A percentile compares a stretch with the other conserved stretches of the same genome.
These are phyloP conservation scores for Chalaropsis thielavioides DNA, from an alignment of 2,329 filamentous ascomycete species.

Conservation along the genomic window DNA sequence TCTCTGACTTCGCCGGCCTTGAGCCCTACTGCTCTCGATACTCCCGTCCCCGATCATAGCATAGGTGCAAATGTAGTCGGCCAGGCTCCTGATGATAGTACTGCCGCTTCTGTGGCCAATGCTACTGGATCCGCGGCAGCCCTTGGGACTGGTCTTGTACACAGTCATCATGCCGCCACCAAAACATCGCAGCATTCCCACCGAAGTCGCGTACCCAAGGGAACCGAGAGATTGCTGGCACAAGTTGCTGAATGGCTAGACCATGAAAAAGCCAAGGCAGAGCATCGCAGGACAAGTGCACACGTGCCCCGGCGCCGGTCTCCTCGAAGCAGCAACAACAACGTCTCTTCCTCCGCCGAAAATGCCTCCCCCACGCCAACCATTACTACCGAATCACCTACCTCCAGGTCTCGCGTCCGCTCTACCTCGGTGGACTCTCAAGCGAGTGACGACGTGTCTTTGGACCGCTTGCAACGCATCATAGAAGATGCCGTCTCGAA, in stretches of 20 bases:
- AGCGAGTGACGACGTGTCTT: constrained; percentile 49
- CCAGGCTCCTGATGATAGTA: constrained; percentile 22
- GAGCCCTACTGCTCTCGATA: constrained; percentile 3
- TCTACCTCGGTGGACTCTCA: constrained; percentile 49
- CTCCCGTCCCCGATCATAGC: constrained; percentile 4
- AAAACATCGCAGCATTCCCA: constrained; percentile 16
- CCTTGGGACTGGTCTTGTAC: background rate
- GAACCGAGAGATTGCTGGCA: constrained; percentile 45
- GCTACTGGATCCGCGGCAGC: background rate
- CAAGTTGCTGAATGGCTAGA: constrained; percentile 77
- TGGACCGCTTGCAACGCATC: constrained; percentile 72
- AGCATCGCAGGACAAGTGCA: constrained; percentile 35
- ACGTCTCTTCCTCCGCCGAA: constrained; percentile 14
- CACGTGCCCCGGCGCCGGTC: constrained; percentile 28
- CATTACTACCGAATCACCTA: background rate
- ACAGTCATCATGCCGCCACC: constrained; percentile 17
- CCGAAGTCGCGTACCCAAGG: constrained; percentile 13
- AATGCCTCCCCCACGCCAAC: background rate
- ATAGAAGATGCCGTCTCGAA: constrained; percentile 50
- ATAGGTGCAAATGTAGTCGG: background rate
- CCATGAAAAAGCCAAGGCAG: constrained; percentile 52
- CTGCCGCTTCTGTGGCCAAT: background rate
- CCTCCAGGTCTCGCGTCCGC: constrained; percentile 23
- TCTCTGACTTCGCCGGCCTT: constrained; percentile 13
- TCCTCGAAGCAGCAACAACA: constrained; percentile 16